Base-by-base conservation (phyloP, 2,329 filamentous ascomycete genomes). In the Sordariomycetes sp. region DNA sequence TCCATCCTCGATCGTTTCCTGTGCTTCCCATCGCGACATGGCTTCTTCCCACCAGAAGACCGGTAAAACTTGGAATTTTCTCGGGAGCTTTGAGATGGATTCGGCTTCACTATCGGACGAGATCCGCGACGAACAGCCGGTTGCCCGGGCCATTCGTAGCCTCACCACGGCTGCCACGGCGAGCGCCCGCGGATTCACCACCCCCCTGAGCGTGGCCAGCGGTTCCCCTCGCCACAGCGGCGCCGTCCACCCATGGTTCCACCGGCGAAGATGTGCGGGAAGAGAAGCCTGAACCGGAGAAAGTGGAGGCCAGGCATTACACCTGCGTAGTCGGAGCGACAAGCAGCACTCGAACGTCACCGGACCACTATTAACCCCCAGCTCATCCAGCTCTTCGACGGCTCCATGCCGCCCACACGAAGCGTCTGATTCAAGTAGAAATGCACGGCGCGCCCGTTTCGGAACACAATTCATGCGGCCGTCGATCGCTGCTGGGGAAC, bases 401-500 rank as follows among this genome's bases (percentile, higher is more conserved):
- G 1, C 32, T 40, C 24, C n/a, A 37, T 28, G 43, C 22, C 40
- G 32, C 18, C 43, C 43, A 48, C 46, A 12, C 46, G 20, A 24
- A 24, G 46, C 46, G 22, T 8, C 43, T 50, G 55, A 51, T 57
- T 51, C 43, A 57, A 43, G 43, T 57, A 51, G 34, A 57, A n/a
- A 50, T 20, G 43, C 43, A 14, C 34, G 43, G 55, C 24, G 28
- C 55, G 32, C 55, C 55, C 24, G 25, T 57, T 57, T 37, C 20
- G 55, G 55, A 57, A 50, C 4, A 22, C 24, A 24, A 51, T 57
- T 57, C 55, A 57, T 57, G 55, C 55, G 40, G 40, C 55, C 24
- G 55, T 50, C 43, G 55, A 57, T 57, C 55, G 35, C 25, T 48
- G 34, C 55, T 25, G 50, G 46, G 55, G 55, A 57, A 57, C 55